Conservation (phyloP, 805 yeast genomes). For the Candida nemodendra region DNA sequence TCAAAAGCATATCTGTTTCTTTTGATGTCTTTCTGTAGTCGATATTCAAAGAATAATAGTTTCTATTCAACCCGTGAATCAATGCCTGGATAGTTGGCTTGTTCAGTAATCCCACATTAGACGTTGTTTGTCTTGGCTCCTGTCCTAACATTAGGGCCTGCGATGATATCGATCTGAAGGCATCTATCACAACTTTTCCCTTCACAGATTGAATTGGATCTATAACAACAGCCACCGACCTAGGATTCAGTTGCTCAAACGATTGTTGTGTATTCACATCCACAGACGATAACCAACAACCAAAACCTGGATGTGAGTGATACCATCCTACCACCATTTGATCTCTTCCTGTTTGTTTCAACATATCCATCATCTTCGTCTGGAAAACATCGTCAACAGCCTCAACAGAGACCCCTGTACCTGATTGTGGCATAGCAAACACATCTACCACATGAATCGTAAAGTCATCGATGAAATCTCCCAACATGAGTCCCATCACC, state of each 20-base stretch:
- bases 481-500: constrained; percentile 97
- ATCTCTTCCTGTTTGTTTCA: constrained; percentile 97
- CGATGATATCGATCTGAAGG: constrained; percentile 90
- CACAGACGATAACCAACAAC: constrained; percentile 98
- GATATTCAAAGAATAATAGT: constrained; percentile 91
- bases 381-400: constrained; percentile 99
- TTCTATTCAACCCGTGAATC: constrained; percentile 95
- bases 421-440: constrained; percentile 97
- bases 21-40: constrained; percentile 89
- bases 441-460: constrained; percentile 97
- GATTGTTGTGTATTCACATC: constrained; percentile 98
- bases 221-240: constrained; percentile 97
- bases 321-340: constrained; percentile 99
- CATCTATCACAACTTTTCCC: constrained; percentile 98
- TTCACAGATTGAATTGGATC: constrained; percentile 98
- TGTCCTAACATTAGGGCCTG: constrained; percentile 89
- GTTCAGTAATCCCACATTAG: constrained; percentile 91
- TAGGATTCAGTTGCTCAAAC: constrained; percentile 89
- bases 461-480: constrained; percentile 95
- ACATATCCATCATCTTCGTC: constrained; percentile 99
- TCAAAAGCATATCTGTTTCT: constrained; percentile 91
- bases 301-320: constrained; percentile 99
- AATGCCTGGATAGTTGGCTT: constrained; percentile 96
- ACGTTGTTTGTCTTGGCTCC: constrained; percentile 97
- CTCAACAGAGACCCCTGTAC: constrained; percentile 98